Evolutionary conservation across 805 yeast species (phyloP), one percentile per base, ranked within the genome.

Genomic region (Ogataea dorogensis): DNA sequence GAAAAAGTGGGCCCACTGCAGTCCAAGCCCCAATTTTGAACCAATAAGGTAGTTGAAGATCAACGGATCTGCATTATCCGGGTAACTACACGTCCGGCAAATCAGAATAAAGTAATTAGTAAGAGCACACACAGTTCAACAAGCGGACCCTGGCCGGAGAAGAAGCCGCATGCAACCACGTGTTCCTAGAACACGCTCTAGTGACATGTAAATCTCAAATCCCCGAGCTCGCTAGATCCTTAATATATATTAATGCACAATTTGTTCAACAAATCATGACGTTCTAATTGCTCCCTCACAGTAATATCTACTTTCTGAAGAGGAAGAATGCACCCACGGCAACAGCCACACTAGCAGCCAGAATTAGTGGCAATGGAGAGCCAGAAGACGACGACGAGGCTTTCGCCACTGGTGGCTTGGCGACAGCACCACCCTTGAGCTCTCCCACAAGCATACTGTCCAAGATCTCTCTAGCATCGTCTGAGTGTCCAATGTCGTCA

Each of bases 401-500:
- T 12, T 51, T 28, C 27, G 53, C 38, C 7, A 45, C 41, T 11
- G 50, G 56, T 18, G 57, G 55, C 26, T 75, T 74, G 28, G 72
- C 72, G 28, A 74, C 79, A 24, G 73, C 72, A 31, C 79, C 85
- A 55, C 66, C 66, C 33, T 88, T 89, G 34, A 91, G 71, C 35
- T 73, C 80, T 48, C 98, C 98, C 41, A 93, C 73, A 49, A 74
- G 68, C 56, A 87, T 67, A 25, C 74, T 77, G 28, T 65, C 70
- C 53, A 93, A 69, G 50, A 82, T 70, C 52, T 82, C 93, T 51
- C 80, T 79, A 25, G 99, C 98, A 50, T 89, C 96, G 46, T 89
- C 97, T 22, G 98, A 87, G 67, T 93, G 99, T 22, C 99, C 99
- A 58, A 93, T 89, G 56, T 87, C 96, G 49, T 75, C 77, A 54